Evolutionary conservation across 768 basidiomycete genomes (phyloP).

Genomic region (Psilocybe cubensis): DNA sequence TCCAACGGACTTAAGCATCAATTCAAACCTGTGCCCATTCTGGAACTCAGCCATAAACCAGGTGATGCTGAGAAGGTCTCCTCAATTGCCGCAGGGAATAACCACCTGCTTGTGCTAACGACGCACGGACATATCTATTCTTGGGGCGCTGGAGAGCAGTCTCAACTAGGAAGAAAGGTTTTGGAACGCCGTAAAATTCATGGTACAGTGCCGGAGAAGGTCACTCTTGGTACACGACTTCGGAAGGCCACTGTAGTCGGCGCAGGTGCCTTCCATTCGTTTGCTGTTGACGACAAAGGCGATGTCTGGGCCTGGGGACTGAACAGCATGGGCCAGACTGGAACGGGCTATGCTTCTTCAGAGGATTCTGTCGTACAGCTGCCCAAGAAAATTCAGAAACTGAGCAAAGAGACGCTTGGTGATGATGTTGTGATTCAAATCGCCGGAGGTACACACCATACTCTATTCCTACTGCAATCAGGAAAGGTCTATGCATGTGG

Average conservation of each 20-base stretch:
- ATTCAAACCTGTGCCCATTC: slow-evolving; percentile 62
- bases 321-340: slow-evolving; percentile 87
- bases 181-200: slow-evolving; percentile 87
- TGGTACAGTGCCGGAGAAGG: slow-evolving; percentile 86
- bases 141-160: slow-evolving; percentile 90
- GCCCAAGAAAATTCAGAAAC: slow-evolving; percentile 65
- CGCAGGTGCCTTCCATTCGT: slow-evolving; percentile 85
- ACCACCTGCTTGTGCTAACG: slow-evolving; percentile 90
- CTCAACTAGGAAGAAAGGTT: slow-evolving; percentile 90
- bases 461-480: slow-evolving; percentile 82
- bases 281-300: slow-evolving; percentile 84
- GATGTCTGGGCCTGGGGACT: slow-evolving; percentile 96
- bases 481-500: slow-evolving; percentile 90
- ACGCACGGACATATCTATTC: slow-evolving; percentile 86
- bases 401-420: slow-evolving; percentile 63
- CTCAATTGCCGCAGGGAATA: slow-evolving; percentile 79
- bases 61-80: slow-evolving; percentile 74
- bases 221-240: slow-evolving; percentile 70
- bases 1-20: slow-evolving; percentile 68
- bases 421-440: slow-evolving; percentile 74
- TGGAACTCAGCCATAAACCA: slow-evolving; percentile 61
- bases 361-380: slow-evolving; percentile 59
- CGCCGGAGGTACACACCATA: slow-evolving; percentile 85
- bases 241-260: slow-evolving; percentile 69
- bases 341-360: slow-evolving; percentile 52